Conservation (phyloP, 2,329 filamentous ascomycete genomes). For the Mycocentrospora acerina region DNA sequence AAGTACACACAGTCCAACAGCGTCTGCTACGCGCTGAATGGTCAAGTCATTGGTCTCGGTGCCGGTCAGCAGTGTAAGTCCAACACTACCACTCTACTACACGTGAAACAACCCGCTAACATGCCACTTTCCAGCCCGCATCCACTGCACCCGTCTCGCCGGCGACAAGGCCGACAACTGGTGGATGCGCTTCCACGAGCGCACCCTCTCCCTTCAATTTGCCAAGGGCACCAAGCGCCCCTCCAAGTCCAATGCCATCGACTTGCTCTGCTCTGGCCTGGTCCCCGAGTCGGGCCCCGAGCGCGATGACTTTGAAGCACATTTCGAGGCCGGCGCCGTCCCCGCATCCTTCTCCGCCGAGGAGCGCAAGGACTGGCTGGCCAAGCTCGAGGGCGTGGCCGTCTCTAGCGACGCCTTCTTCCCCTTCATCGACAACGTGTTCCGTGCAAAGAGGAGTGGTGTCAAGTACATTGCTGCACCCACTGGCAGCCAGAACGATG, state of each 20-base stretch:
- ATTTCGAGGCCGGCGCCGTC: slow-evolving; percentile 77
- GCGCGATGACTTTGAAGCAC: slow-evolving; percentile 79
- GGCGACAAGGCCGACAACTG: slow-evolving; percentile 99
- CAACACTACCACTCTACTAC: background rate
- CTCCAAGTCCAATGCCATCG: slow-evolving; percentile 98
- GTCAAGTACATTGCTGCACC: slow-evolving; percentile 96
- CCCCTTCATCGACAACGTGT: slow-evolving; percentile 98
- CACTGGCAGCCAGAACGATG: slow-evolving; percentile 83
- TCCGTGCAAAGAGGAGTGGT: slow-evolving; percentile 83
- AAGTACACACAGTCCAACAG: slow-evolving; percentile 99
- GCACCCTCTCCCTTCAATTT: slow-evolving; percentile 86
- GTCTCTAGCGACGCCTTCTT: slow-evolving; percentile 97
- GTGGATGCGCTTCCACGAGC: slow-evolving; percentile 98
- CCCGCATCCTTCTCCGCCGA: slow-evolving; percentile 78
- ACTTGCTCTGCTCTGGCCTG: slow-evolving; percentile 88
- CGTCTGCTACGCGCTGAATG: slow-evolving; percentile 93
- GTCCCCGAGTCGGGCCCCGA: slow-evolving; percentile 82
- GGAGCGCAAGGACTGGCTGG: slow-evolving; percentile 84
- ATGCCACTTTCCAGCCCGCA: slow-evolving; percentile 58
- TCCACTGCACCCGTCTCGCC: slow-evolving; percentile 96
- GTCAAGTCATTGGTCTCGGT: slow-evolving; percentile 90
- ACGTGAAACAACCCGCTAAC: too few relatives aligned
- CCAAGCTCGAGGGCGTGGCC: slow-evolving; percentile 77
- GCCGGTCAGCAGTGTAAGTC: slow-evolving; percentile 81
- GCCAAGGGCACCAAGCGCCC: slow-evolving; percentile 96